These are phyloP conservation scores for Nakazawaea peltata DNA, from an alignment of 805 yeast genomes.

Conservation along the genomic window DNA sequence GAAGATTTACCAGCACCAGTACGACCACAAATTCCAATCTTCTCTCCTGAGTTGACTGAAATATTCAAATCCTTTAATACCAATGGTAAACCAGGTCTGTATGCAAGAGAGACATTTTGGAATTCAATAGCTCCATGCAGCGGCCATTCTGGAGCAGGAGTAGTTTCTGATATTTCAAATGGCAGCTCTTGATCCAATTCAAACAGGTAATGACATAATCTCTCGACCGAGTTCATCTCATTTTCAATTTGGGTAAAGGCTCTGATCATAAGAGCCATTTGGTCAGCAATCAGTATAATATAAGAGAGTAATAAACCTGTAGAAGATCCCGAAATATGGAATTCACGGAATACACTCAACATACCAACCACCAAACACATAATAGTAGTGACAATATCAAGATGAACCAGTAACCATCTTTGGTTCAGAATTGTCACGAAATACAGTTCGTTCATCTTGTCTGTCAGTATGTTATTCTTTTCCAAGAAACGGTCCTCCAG, in stretches of 20 bases:
- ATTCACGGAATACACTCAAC: slow-evolving; percentile 52
- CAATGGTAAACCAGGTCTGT: slow-evolving; percentile 53
- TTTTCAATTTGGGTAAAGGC: slow-evolving; percentile 67
- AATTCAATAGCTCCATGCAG: slow-evolving; percentile 37
- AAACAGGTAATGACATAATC: slow-evolving; percentile 58
- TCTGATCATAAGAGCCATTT: slow-evolving; percentile 53
- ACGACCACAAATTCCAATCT: slow-evolving; percentile 82
- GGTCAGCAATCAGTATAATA: slow-evolving; percentile 44
- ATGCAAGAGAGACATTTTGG: slow-evolving; percentile 40
- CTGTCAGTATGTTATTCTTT: slow-evolving; percentile 37
- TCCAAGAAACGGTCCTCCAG: slow-evolving; percentile 36
- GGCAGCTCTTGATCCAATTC: slow-evolving; percentile 63
- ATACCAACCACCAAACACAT: slow-evolving; percentile 48
- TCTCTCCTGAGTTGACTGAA: slow-evolving; percentile 47
- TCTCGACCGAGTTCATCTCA: slow-evolving; percentile 70
- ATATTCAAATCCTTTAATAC: slow-evolving; percentile 41
- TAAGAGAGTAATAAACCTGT: slow-evolving; percentile 65
- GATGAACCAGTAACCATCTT: slow-evolving; percentile 62
- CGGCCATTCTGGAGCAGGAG: slow-evolving; percentile 45
- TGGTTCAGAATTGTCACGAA: slow-evolving; percentile 56
- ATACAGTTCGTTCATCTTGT: slow-evolving; percentile 63
- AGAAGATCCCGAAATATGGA: slow-evolving; percentile 51
- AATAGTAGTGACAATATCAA: slow-evolving; percentile 45
- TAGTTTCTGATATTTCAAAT: slow-evolving; percentile 28
- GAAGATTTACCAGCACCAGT: slow-evolving; percentile 84